These are phyloP conservation scores for Pezicula rhizophila DNA, from an alignment of 2,329 filamentous ascomycete species.

Conservation along the genomic window DNA sequence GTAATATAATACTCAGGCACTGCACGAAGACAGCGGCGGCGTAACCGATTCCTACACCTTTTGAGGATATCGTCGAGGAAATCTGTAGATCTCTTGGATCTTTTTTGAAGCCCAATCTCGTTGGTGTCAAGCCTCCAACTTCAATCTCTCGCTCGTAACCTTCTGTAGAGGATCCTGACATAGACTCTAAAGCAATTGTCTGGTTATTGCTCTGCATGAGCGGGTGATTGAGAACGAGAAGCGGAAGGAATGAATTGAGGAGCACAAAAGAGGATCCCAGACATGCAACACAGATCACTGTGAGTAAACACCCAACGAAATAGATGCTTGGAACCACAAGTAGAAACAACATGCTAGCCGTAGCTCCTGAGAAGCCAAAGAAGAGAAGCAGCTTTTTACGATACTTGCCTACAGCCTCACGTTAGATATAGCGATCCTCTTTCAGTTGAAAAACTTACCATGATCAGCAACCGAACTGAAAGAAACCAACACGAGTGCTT, in stretches of 20 bases:
- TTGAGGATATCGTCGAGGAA: slow-evolving; percentile 84
- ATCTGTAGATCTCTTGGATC: slow-evolving; percentile 66
- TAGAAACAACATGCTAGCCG: slow-evolving; percentile 82
- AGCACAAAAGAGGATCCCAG: slow-evolving; percentile 93
- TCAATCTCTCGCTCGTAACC: neutral
- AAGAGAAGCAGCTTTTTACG: slow-evolving; percentile 78
- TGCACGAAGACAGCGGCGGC: slow-evolving; percentile 79
- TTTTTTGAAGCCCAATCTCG: slow-evolving; percentile 23
- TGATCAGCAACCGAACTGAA: slow-evolving; percentile 95
- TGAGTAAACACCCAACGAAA: slow-evolving; percentile 71
- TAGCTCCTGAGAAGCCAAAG: slow-evolving; percentile 79
- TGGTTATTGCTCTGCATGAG: slow-evolving; percentile 2
- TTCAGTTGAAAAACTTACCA: slow-evolving; percentile 37
- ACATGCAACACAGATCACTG: slow-evolving; percentile 84
- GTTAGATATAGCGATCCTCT: neutral
- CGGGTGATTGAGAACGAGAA: slow-evolving; percentile 82
- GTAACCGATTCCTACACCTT: slow-evolving; percentile 91
- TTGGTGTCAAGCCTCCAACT: neutral
- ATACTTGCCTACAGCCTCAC: slow-evolving; percentile 45
- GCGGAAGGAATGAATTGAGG: slow-evolving; percentile 86
- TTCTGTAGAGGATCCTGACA: slow-evolving; percentile 6
- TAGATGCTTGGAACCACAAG: slow-evolving; percentile 70
- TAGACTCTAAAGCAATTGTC: slow-evolving; percentile 11
- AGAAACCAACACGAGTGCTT: slow-evolving; percentile 84
- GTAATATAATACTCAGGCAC: slow-evolving; percentile 68